Base-by-base conservation (phyloP, 148 eudicot species). In the Heliosperma pusillum region DNA sequence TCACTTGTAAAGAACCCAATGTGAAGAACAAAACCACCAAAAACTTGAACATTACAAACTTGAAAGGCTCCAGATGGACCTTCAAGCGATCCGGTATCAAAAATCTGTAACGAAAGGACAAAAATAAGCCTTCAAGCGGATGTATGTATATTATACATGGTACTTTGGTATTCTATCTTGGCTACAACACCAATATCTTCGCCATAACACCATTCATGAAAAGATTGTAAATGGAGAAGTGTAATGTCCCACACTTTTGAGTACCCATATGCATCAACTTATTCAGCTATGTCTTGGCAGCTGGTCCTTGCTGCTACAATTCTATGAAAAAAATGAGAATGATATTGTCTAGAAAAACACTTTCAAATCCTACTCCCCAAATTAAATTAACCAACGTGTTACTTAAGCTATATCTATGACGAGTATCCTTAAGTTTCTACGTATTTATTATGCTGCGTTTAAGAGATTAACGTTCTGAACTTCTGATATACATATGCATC, bases 11-110 rank as follows among this genome's bases (percentile, higher is more conserved):
- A 87, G 71, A 86, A 85, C 68, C 99, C 99, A 60, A 95, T 86
- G 74, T 95, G 99, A 73, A 95, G 84, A 74, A 92, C 89, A 78
- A 86, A 95, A 30, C 99, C 99, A 77, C 92, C 97, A 83, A 76
- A 92, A 29, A 83, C 73, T 84, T 92, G 96, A 68, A 95, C 97
- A 66, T 89, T 86, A 74, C 71, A 70, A 74, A 95, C 97, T 87
- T 87, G 77, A 72, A 95, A 95, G 53, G 69, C 77, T 74, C 97
- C 97, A 78, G 69, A 82, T 7, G 89, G 88, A 77, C 87, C 90
- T 86, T 90, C 86, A 70, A 95, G 83, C 56, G 82, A 72, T 78
- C 99, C 99, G 63, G 92, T 92, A 80, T 95, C 99, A 84, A 79
- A 92, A 72, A 92, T 92, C 99, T 95, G 81, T 70, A 81, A 77